These are phyloP conservation scores for Pinguiococcus pyrenoidosus DNA, from an alignment of 108 stramenopile species.

Conservation along the genomic window DNA sequence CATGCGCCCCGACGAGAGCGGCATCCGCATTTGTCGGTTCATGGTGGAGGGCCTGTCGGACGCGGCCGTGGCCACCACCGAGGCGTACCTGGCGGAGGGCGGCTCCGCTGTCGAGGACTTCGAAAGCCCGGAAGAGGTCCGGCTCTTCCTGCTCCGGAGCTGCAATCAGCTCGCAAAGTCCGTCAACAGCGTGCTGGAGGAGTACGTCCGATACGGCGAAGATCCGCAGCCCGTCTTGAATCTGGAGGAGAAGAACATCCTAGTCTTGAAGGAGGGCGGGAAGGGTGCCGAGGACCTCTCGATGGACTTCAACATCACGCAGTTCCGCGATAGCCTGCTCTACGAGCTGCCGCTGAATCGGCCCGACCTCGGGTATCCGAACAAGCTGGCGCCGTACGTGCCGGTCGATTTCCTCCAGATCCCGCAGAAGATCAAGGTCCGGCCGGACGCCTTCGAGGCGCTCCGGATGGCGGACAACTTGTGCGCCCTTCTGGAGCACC, in stretches of 20 bases:
- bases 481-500: slow-evolving; percentile 18
- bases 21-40: slow-evolving; percentile 9
- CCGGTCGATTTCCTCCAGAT: slow-evolving; percentile 16
- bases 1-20: slow-evolving; percentile 11
- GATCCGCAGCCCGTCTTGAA: too few species aligned
- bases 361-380: slow-evolving; percentile 10
- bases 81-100: too few species aligned
- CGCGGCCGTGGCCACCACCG: too few species aligned
- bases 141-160: too few species aligned
- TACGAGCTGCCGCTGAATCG: background rate
- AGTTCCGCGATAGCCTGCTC: slow-evolving; percentile 4
- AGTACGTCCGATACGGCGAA: background rate
- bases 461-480: slow-evolving; percentile 8
- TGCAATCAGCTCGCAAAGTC: too few species aligned
- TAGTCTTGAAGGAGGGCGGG: too few species aligned
- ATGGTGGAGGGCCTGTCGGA: slow-evolving; percentile 2
- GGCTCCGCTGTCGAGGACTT: too few species aligned
- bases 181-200: background rate
- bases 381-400: slow-evolving; percentile 4
- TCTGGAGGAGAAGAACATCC: too few species aligned
- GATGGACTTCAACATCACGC: background rate
- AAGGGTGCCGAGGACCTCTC: too few species aligned
- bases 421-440: background rate
- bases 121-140: too few species aligned
- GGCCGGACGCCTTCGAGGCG: slow-evolving; percentile 7